These are phyloP conservation scores for Geranium brycei DNA, from an alignment of 345 rosid species.

Conservation along the genomic window DNA sequence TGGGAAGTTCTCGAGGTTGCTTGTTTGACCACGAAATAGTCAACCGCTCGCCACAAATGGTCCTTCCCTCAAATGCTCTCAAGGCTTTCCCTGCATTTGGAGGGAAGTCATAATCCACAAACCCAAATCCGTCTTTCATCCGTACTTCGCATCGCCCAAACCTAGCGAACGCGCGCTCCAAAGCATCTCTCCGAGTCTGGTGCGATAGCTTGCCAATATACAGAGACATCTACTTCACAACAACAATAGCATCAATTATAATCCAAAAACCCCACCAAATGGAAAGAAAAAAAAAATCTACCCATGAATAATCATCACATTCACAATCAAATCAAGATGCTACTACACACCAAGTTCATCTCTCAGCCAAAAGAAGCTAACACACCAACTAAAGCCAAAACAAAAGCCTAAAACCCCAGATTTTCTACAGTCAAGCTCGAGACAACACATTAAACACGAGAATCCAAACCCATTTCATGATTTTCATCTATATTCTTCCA, in stretches of 20 bases:
- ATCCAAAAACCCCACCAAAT: not conserved
- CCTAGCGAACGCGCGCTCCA: constrained; percentile 29
- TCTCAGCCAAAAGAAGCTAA: not conserved
- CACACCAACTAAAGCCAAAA: not conserved
- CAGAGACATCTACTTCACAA: constrained; percentile 25
- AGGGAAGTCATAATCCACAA: constrained; percentile 34
- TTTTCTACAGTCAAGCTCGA: no score
- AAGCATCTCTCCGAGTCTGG: constrained; percentile 20
- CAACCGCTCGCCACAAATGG: constrained; percentile 29
- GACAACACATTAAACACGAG: not conserved
- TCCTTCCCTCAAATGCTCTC: constrained; percentile 24
- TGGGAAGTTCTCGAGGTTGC: constrained; percentile 28
- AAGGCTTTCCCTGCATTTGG: constrained; percentile 38
- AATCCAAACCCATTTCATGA: no score
- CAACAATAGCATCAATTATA: no score
- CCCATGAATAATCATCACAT: no score
- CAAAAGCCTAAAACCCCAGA: not conserved
- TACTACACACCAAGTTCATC: no score
- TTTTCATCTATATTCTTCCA: not conserved
- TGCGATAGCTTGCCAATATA: constrained; percentile 29
- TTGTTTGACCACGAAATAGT: constrained; percentile 43
- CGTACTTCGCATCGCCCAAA: constrained; percentile 32
- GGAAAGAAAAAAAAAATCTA: not conserved
- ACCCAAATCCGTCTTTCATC: constrained; percentile 39
- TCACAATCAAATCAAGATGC: not conserved